Evolutionary conservation across 768 basidiomycete species (phyloP).

Genomic region (Suillus weaverae): DNA sequence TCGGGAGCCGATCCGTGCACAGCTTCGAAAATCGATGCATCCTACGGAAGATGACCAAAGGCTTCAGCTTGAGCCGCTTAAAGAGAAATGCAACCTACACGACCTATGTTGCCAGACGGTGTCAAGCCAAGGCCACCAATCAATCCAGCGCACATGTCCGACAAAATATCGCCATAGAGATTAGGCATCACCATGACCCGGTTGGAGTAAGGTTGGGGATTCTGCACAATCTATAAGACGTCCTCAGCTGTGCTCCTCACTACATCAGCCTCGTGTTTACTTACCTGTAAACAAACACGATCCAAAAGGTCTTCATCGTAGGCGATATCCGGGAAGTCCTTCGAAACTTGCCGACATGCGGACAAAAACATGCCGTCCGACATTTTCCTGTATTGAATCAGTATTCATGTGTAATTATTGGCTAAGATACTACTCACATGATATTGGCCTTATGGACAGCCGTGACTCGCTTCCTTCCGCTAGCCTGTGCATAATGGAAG

Average conservation of each 20-base stretch:
- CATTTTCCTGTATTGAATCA: conserved; percentile 79
- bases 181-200: conserved; percentile 99
- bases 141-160: conserved; percentile 97
- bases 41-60: conserved; percentile 43
- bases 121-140: conserved; percentile 98
- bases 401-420: conserved; percentile 9
- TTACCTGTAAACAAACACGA: conserved; percentile 89
- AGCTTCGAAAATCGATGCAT: conserved; percentile 99
- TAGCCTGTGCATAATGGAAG: conserved; percentile 93
- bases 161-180: conserved; percentile 92
- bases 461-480: conserved; percentile 88
- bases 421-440: conserved; percentile 60
- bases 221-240: conserved; percentile 74
- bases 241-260: not conserved
- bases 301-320: conserved; percentile 98
- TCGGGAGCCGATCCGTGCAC: conserved; percentile 99
- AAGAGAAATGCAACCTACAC: conserved; percentile 47
- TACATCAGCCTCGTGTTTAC: conserved; percentile 2
- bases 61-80: conserved; percentile 16
- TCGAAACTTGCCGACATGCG: conserved; percentile 93
- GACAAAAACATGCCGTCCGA: conserved; percentile 99
- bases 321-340: conserved; percentile 88
- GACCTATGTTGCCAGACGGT: conserved; percentile 96
- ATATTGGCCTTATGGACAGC: conserved; percentile 99
- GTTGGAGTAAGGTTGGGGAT: conserved; percentile 91